Percentiles rank a stretch among this genome's conserved stretches.
Conservation (phyloP, 1,284 basidiomycete species). For the Bondarzewia mesenterica region DNA sequence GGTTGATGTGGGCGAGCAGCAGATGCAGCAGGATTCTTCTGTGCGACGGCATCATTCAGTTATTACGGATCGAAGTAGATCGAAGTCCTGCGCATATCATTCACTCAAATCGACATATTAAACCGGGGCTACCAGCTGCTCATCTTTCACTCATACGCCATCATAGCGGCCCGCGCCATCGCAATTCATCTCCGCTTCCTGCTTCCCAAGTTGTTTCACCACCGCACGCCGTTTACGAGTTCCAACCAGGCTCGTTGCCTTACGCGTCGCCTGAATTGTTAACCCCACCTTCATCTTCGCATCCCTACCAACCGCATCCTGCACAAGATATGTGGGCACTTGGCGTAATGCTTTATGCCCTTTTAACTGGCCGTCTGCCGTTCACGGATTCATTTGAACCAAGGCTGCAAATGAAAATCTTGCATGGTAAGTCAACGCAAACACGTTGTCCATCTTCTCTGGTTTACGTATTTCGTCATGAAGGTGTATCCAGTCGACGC, state of each 20-base stretch:
- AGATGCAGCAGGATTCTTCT: too few species aligned
- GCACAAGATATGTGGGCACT: constrained; percentile 92
- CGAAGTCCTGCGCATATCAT: constrained; percentile 14
- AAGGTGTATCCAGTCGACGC: constrained; percentile 36
- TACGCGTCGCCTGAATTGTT: constrained; percentile 85
- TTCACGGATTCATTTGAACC: constrained; percentile 87
- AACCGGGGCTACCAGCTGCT: constrained; percentile 15
- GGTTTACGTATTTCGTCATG: constrained; percentile 1
- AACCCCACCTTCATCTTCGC: constrained; percentile 26
- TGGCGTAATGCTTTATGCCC: constrained; percentile 79
- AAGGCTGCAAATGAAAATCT: constrained; percentile 82
- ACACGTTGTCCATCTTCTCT: not conserved
- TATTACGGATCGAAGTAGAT: constrained; percentile 15
- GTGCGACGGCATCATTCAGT: constrained; percentile 15
- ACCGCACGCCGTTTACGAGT: constrained; percentile 27
- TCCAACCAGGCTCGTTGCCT: constrained; percentile 82
- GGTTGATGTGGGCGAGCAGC: constrained; percentile 29
- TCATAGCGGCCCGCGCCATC: constrained; percentile 40
- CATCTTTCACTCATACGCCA: constrained; percentile 29
- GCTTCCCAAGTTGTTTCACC: constrained; percentile 29
- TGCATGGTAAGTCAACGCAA: constrained; percentile 52
- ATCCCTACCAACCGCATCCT: constrained; percentile 37
- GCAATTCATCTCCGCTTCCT: constrained; percentile 48
- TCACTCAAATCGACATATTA: constrained; percentile 14
- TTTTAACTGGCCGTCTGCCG: constrained; percentile 75